Evolutionary conservation across 225 moss, liverwort and hornwort species (phyloP).

Genomic region (Bryoerythrophyllum caledonicum): DNA sequence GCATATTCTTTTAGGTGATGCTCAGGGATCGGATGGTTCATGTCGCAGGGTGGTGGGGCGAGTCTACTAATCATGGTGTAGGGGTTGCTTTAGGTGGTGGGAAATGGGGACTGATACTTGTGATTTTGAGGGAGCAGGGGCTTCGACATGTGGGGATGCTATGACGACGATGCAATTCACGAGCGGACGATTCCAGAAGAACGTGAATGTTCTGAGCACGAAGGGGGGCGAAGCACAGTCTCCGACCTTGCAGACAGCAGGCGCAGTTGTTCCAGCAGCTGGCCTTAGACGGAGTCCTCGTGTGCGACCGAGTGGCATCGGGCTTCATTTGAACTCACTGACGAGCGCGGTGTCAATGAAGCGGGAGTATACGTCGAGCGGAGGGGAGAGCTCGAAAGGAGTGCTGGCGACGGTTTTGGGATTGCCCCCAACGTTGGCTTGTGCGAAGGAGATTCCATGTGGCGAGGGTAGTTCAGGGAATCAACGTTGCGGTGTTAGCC

Average conservation of each 20-base stretch:
- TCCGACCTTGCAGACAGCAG: slow-evolving; percentile 35
- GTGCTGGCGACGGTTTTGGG: slow-evolving; percentile 58
- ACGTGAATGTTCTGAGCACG: slow-evolving; percentile 29
- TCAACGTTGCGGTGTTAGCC: too few relatives aligned
- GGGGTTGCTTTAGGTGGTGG: neutral
- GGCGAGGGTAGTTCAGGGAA: slow-evolving; percentile 42
- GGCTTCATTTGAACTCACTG: slow-evolving; percentile 72
- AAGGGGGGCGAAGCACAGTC: slow-evolving; percentile 25
- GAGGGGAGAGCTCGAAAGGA: slow-evolving; percentile 50
- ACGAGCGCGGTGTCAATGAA: slow-evolving; percentile 62
- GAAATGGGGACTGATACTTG: slow-evolving; percentile 1
- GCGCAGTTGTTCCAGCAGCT: slow-evolving; percentile 3
- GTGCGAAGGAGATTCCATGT: slow-evolving; percentile 41
- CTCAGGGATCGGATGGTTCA: neutral
- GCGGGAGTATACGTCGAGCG: slow-evolving; percentile 38
- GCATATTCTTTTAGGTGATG: neutral
- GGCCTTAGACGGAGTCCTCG: slow-evolving; percentile 31
- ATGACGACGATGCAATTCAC: slow-evolving; percentile 56
- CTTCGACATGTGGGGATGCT: slow-evolving; percentile 33
- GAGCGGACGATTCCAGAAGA: slow-evolving; percentile 42
- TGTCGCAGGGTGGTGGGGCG: neutral
- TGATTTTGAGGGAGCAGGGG: slow-evolving; percentile 29
- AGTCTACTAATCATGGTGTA: neutral
- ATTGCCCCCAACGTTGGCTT: slow-evolving; percentile 33
- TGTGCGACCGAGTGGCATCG: slow-evolving; percentile 57